Base-by-base conservation (phyloP, 1,284 basidiomycete species). In the Jaminaea rosea region DNA sequence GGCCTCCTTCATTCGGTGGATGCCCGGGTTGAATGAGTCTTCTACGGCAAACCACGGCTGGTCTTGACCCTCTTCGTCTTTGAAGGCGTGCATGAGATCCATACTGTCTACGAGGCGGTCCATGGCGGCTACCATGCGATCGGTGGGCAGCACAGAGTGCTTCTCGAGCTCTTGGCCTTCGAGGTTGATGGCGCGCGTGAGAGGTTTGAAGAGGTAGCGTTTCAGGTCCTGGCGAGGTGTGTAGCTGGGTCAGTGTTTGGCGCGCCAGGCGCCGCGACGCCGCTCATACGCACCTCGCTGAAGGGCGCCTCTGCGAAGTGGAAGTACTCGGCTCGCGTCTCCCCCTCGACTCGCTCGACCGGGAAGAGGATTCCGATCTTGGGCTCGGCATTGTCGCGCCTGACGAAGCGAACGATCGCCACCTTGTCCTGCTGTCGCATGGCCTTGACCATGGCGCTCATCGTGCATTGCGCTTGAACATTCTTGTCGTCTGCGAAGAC, bases 1-100 rank as follows among this genome's bases (percentile, higher is more conserved):
- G 2, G 91, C 91, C 76, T 94, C 88, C 69, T 93, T 93, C 50
- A 84, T 81, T 32, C 90, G 84, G 69, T 97, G 92, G 26, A 94
- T 80, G 4, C 87, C 83, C 0, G 93, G 91, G 64, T 93, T 94
- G 75, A 83, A 93, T 0, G 87, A 87, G 2, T 83, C 76, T 1
- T 79, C 76, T 0, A 85, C 81, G 55, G 85, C 82, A 65, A 86
- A 93, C 88, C 89, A 97, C 2, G 83, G 78, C 11, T 49, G 70
- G 3, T 49, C 79, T 45, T 65, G 85, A 84, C 83, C 86, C 3
- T 84, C 78, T 42, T 87, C 84, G 53, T 84, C 80, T 61, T 83
- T 82, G 44, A 36, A 31, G 21, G 58, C 59, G 23, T 55, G 47
- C 37, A 83, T 87, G 45, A 96, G 79, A 66, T 93, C 85, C 86